phyloP scores from a whole-genome alignment of 1,284 basidiomycete genomes.

The Grifola frondosa region DNA sequence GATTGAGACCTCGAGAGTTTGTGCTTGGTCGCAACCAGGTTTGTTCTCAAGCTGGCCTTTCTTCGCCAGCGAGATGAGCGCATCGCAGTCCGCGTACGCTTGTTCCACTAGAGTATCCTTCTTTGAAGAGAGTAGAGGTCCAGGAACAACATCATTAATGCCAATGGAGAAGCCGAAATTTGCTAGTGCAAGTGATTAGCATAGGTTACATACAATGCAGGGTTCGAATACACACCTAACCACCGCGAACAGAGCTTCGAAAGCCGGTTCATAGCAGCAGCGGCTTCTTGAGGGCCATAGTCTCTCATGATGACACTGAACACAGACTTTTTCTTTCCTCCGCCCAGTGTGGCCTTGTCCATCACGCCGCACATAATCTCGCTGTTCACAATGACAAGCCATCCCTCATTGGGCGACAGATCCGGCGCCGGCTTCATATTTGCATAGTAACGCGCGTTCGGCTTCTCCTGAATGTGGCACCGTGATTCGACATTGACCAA shows the following conservation, averaged over 20 bases:
- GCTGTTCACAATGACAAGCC: constrained; percentile 95
- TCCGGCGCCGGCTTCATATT: constrained; percentile 75
- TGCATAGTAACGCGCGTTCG: constrained; percentile 59
- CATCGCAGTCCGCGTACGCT: constrained; percentile 87
- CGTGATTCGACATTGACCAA: constrained; percentile 96
- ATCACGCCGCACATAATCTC: constrained; percentile 99
- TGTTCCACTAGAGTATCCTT: constrained; percentile 87
- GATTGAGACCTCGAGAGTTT: constrained; percentile 93
- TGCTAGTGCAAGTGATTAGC: constrained; percentile 45
- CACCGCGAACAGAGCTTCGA: constrained; percentile 95
- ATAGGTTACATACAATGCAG: no score
- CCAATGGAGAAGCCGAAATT: constrained; percentile 98
- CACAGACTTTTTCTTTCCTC: constrained; percentile 98
- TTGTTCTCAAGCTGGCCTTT: constrained; percentile 92
- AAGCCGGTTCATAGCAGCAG: constrained; percentile 91
- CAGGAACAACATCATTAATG: constrained; percentile 98
- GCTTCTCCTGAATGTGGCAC: constrained; percentile 90
- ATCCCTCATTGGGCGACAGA: constrained; percentile 95
- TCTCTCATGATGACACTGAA: constrained; percentile 97
- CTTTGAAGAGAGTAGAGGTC: constrained; percentile 72
- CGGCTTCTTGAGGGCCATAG: constrained; percentile 93
- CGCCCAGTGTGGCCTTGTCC: constrained; percentile 97
- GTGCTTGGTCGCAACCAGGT: constrained; percentile 94
- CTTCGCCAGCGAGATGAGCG: constrained; percentile 87
- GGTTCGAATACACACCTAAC: constrained; percentile 58